Percentiles rank a stretch among this genome's conserved stretches.
phyloP scores from a whole-genome alignment of 768 basidiomycete species.

The Dacryopinax spathularia region DNA sequence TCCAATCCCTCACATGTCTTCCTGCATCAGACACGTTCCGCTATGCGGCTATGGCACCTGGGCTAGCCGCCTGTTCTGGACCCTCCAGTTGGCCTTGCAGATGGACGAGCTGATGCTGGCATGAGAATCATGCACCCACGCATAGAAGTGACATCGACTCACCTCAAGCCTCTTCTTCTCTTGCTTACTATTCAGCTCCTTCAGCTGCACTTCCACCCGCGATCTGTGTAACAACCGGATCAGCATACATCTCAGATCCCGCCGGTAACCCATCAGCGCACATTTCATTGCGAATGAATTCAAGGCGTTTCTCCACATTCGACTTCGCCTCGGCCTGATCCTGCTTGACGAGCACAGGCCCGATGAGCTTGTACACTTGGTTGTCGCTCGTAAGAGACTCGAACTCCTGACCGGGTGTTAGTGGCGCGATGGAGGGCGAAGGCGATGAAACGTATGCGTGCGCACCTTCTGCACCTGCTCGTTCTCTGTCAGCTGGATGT shows the following conservation, averaged over 20 bases:
- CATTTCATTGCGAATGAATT: conserved; percentile 83
- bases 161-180: conserved; percentile 80
- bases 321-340: conserved; percentile 73
- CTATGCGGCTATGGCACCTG: background rate
- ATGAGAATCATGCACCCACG: too few species aligned
- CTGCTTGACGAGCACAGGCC: conserved; percentile 80
- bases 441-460: background rate
- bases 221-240: conserved; percentile 32
- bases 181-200: conserved; percentile 58
- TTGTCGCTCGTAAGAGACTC: conserved; percentile 55
- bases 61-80: background rate
- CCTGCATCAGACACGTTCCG: too few species aligned
- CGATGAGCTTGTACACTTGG: conserved; percentile 77
- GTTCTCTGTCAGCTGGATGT: conserved; percentile 81
- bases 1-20: too few species aligned
- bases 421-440: background rate
- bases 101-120: background rate
- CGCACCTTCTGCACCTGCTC: conserved; percentile 77
- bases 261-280: conserved; percentile 27
- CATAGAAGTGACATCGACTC: conserved; percentile 10
- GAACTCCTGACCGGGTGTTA: conserved; percentile 54
- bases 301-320: conserved; percentile 80
- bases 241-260: conserved; percentile 3
- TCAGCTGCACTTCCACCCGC: conserved; percentile 67
- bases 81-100: background rate